Percentiles rank a stretch among this genome's conserved stretches.
Conservation (phyloP, 163 green algal species). For the Scenedesmus sp. region DNA sequence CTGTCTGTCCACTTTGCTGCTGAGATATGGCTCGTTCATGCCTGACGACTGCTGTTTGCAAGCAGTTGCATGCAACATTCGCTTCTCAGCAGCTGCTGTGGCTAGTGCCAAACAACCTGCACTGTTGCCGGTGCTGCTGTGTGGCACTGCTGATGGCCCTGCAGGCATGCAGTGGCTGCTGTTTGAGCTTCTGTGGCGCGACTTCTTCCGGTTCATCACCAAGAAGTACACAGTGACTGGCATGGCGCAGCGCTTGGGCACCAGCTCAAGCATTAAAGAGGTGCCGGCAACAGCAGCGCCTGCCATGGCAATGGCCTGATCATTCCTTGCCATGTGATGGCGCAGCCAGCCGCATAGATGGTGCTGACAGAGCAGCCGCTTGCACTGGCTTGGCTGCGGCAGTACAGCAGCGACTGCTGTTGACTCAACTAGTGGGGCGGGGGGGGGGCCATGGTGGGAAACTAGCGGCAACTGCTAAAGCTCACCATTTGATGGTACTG, state of each 20-base stretch:
- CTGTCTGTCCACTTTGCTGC: too few relatives aligned
- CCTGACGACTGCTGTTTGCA: background rate
- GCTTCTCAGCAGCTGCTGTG: background rate
- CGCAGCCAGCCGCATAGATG: background rate
- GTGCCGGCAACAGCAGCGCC: background rate
- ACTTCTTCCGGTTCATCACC: conserved; percentile 76
- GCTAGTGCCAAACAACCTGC: background rate
- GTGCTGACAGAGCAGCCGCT: background rate
- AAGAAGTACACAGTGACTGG: conserved; percentile 47
- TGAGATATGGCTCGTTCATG: too few relatives aligned
- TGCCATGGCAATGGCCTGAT: conserved; percentile 1
- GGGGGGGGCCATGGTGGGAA: too few relatives aligned
- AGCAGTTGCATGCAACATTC: too few relatives aligned
- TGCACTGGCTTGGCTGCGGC: background rate
- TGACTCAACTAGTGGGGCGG: too few relatives aligned
- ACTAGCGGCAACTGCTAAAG: too few relatives aligned
- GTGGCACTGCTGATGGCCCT: background rate
- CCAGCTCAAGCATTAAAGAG: background rate
- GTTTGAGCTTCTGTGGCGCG: conserved; percentile 84
- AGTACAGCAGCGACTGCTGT: too few relatives aligned
- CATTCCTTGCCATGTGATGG: background rate
- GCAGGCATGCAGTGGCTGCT: conserved; percentile 69
- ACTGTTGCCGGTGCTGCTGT: background rate
- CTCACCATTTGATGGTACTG: too few relatives aligned
- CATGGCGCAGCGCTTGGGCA: background rate